Evolutionary conservation across 768 basidiomycete genomes (phyloP).

Genomic region (Lactifluus rugatus): DNA sequence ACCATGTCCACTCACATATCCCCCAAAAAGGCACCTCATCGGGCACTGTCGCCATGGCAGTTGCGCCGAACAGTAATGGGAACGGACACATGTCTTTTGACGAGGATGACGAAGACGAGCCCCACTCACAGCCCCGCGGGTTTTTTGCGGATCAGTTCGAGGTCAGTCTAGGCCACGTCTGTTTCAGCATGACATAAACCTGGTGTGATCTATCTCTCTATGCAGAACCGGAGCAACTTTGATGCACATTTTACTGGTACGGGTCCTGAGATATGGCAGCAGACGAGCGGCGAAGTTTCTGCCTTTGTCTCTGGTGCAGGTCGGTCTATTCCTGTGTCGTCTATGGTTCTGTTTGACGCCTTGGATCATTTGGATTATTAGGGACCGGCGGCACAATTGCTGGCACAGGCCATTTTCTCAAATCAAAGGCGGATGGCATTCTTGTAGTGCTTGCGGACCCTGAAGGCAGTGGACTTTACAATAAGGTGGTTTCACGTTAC

Average conservation of each 20-base stretch:
- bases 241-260: slow-evolving; percentile 84
- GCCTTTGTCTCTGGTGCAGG: slow-evolving; percentile 91
- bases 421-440: slow-evolving; percentile 57
- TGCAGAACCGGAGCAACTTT: slow-evolving; percentile 79
- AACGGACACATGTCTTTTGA: slow-evolving; percentile 24
- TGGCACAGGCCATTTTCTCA: slow-evolving; percentile 72
- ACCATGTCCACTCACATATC: slow-evolving; percentile 13
- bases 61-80: slow-evolving; percentile 25
- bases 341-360: not conserved
- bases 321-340: slow-evolving; percentile 22
- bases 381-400: slow-evolving; percentile 97
- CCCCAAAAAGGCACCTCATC: slow-evolving; percentile 36
- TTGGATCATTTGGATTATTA: not conserved
- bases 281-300: slow-evolving; percentile 72
- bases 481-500: slow-evolving; percentile 48
- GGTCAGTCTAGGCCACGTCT: slow-evolving; percentile 24
- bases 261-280: slow-evolving; percentile 91
- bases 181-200: not conserved
- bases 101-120: slow-evolving; percentile 35
- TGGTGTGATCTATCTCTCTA: not conserved
- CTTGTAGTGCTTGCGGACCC: slow-evolving; percentile 79
- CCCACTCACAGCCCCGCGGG: slow-evolving; percentile 53
- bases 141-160: slow-evolving; percentile 98
- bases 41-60: slow-evolving; percentile 45
- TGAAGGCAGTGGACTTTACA: slow-evolving; percentile 89